Evolutionary conservation across 1,139 yeast species (phyloP).

Genomic region (Geotrichum cucujoidarum): DNA sequence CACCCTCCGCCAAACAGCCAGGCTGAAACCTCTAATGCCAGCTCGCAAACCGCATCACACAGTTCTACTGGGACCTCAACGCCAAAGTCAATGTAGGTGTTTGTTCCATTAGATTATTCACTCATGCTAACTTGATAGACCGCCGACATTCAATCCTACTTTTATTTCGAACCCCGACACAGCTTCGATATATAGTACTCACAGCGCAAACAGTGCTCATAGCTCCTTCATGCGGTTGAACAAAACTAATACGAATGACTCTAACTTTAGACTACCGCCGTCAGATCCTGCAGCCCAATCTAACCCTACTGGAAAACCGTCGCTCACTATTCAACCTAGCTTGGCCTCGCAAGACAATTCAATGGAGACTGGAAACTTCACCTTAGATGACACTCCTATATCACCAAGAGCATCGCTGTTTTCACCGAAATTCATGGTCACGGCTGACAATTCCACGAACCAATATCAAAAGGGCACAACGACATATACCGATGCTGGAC

Average conservation of each 20-base stretch:
- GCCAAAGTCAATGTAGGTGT: not conserved
- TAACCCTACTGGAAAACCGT: too few relatives aligned
- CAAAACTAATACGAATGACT: too few relatives aligned
- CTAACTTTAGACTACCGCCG: too few relatives aligned
- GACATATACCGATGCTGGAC: not conserved
- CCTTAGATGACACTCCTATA: not conserved
- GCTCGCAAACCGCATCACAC: not conserved
- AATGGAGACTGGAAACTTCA: too few relatives aligned
- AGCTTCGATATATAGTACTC: slow-evolving; percentile 6
- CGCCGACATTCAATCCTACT: slow-evolving; percentile 9
- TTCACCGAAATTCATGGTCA: slow-evolving; percentile 2
- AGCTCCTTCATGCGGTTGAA: too few relatives aligned
- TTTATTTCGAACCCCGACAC: slow-evolving; percentile 6
- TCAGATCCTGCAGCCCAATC: too few relatives aligned
- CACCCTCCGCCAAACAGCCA: not conserved
- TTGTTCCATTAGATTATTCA: not conserved
- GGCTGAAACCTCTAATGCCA: slow-evolving; percentile 1
- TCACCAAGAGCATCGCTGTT: slow-evolving; percentile 11
- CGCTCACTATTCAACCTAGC: too few relatives aligned
- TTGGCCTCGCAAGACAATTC: too few relatives aligned
- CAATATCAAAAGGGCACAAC: not conserved
- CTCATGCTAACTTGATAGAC: not conserved
- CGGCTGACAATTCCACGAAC: not conserved
- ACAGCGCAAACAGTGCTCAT: slow-evolving; percentile 1
- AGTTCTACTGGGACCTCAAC: not conserved